A percentile compares a stretch with the other conserved stretches of the same genome.
Conservation (phyloP, 305 asterid genomes). For the Nicotiana rustica region DNA sequence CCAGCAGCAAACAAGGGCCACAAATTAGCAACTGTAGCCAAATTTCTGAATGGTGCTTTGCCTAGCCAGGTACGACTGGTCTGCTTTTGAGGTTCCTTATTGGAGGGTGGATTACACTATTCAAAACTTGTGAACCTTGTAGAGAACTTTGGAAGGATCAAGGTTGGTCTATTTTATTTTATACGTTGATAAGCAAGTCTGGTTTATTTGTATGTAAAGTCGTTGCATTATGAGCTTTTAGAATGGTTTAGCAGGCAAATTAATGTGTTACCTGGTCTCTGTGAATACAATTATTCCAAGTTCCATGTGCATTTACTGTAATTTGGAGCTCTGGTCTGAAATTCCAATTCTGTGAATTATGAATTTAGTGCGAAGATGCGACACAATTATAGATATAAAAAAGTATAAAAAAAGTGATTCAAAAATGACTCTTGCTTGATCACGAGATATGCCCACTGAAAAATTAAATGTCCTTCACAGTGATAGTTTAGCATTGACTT, state of each 20-base stretch:
- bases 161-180: background rate
- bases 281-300: background rate
- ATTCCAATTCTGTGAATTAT: background rate
- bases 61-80: conserved; percentile 29
- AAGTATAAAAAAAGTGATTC: background rate
- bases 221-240: background rate
- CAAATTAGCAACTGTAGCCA: background rate
- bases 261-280: background rate
- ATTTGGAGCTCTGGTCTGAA: background rate
- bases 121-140: background rate
- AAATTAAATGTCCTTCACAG: background rate
- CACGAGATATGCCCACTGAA: background rate
- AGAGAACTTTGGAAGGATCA: conserved; percentile 9
- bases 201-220: background rate
- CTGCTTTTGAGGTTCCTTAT: conserved; percentile 10
- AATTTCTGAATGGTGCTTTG: conserved; percentile 20
- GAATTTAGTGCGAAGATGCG: background rate
- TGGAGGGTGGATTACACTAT: background rate
- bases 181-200: background rate
- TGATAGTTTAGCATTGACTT: background rate
- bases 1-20: conserved; percentile 1
- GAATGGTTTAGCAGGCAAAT: background rate
- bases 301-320: background rate
- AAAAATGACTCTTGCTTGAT: background rate
- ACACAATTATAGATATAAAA: background rate